phyloP scores from a whole-genome alignment of 2,329 filamentous ascomycete genomes.

The Hypocrella siamensis region DNA sequence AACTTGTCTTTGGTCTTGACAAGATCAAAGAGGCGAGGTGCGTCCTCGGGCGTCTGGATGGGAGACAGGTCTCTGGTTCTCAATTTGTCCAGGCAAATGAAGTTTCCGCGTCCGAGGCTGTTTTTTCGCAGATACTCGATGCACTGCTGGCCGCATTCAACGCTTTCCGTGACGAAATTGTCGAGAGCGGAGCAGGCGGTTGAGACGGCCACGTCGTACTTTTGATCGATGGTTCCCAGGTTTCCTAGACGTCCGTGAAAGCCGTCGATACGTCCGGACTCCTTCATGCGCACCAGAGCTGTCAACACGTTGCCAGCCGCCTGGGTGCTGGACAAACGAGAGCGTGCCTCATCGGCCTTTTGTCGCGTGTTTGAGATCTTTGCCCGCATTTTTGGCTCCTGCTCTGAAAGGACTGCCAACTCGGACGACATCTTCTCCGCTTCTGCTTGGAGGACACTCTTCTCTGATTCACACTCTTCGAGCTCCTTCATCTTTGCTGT shows the following conservation, averaged over 20 bases:
- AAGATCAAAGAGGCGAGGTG: slow-evolving; percentile 83
- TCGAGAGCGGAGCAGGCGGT: slow-evolving; percentile 85
- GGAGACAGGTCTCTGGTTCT: slow-evolving; percentile 60
- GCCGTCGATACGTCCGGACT: slow-evolving; percentile 90
- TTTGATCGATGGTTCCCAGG: slow-evolving; percentile 79
- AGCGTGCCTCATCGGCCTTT: slow-evolving; percentile 90
- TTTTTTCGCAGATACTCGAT: slow-evolving; percentile 97
- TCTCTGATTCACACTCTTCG: slow-evolving; percentile 59
- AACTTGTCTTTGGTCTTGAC: slow-evolving; percentile 82
- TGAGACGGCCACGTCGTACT: slow-evolving; percentile 95
- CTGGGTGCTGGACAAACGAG: slow-evolving; percentile 77
- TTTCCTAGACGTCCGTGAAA: slow-evolving; percentile 94
- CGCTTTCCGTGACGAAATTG: slow-evolving; percentile 92
- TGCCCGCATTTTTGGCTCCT: slow-evolving; percentile 68
- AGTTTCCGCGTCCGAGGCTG: slow-evolving; percentile 89
- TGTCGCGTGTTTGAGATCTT: slow-evolving; percentile 82
- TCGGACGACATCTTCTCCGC: slow-evolving; percentile 56
- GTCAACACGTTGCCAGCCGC: slow-evolving; percentile 86
- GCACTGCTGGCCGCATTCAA: slow-evolving; percentile 92
- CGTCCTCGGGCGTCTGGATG: slow-evolving; percentile 81
- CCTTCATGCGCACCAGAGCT: slow-evolving; percentile 84
- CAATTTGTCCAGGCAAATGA: slow-evolving; percentile 86
- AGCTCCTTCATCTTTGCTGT: slow-evolving; percentile 58
- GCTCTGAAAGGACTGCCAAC: slow-evolving; percentile 52
- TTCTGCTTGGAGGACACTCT: slow-evolving; percentile 58